These are phyloP conservation scores for Linnemannia exigua DNA, from an alignment of 192 early-diverging fungal species.

Conservation along the genomic window DNA sequence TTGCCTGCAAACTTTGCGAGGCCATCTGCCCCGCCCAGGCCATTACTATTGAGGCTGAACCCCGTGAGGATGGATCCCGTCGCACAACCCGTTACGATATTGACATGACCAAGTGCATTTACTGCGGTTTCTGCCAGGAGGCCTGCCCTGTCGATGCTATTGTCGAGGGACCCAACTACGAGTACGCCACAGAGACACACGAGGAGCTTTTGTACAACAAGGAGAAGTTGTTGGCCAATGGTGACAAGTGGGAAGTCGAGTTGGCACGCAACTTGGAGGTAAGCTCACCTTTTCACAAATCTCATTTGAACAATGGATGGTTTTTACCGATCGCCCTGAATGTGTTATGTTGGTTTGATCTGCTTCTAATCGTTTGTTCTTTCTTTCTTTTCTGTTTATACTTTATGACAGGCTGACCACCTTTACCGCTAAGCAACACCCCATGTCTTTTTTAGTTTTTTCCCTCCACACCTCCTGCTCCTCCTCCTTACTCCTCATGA, in stretches of 20 bases:
- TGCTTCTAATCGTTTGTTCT: neutral
- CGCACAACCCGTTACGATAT: slow-evolving; percentile 99
- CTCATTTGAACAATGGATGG: neutral
- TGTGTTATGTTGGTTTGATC: neutral
- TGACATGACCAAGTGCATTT: slow-evolving; percentile 99
- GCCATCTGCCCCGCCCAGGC: slow-evolving; percentile 98
- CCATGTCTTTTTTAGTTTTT: slow-evolving; percentile 6
- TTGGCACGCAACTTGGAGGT: slow-evolving; percentile 81
- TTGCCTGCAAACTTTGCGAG: slow-evolving; percentile 98
- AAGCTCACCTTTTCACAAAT: neutral
- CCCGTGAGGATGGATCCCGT: slow-evolving; percentile 93
- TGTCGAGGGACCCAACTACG: slow-evolving; percentile 98
- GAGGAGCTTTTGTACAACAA: slow-evolving; percentile 99
- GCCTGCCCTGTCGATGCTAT: slow-evolving; percentile 98
- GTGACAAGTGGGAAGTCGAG: slow-evolving; percentile 98
- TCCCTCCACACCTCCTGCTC: neutral
- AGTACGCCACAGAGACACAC: slow-evolving; percentile 96
- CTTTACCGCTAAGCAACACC: slow-evolving; percentile 67
- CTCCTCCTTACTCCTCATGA: neutral
- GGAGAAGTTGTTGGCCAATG: slow-evolving; percentile 96
- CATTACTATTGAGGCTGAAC: slow-evolving; percentile 98
- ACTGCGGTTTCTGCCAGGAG: slow-evolving; percentile 98
- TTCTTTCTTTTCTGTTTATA: neutral
- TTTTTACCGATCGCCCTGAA: too few species aligned
- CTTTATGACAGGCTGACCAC: slow-evolving; percentile 56